A percentile compares a stretch with the other conserved stretches of the same genome.
phyloP scores from a whole-genome alignment of 148 eudicot genomes.

The Nyssa sinensis region DNA sequence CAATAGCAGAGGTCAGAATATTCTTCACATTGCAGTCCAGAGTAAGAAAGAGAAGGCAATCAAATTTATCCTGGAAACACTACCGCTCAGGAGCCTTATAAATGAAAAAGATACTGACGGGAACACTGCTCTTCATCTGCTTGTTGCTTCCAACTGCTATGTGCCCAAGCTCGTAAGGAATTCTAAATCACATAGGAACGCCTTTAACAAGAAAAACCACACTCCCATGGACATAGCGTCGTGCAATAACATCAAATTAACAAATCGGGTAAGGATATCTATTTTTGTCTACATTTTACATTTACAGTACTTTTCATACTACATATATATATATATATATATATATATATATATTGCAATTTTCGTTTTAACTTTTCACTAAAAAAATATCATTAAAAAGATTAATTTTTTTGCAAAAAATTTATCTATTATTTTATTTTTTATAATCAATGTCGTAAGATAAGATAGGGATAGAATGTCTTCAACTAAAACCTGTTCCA shows the following conservation, averaged over 20 bases:
- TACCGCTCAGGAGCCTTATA: not conserved
- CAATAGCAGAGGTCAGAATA: not conserved
- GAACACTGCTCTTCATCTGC: not conserved
- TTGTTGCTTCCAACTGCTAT: not conserved
- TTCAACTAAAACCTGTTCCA: too few relatives aligned
- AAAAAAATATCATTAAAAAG: too few relatives aligned
- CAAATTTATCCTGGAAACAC: not conserved
- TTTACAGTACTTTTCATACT: too few relatives aligned
- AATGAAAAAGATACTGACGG: not conserved
- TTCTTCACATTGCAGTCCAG: not conserved
- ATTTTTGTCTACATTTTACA: too few relatives aligned
- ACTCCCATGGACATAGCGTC: not conserved
- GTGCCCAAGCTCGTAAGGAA: not conserved
- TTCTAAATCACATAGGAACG: not conserved
- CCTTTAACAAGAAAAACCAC: not conserved
- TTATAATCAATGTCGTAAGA: too few relatives aligned
- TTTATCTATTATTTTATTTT: too few relatives aligned
- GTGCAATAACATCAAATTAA: not conserved
- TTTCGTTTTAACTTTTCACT: too few relatives aligned
- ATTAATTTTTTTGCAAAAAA: too few relatives aligned
- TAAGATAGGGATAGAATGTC: too few relatives aligned
- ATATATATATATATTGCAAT: too few relatives aligned
- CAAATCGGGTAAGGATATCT: too few relatives aligned
- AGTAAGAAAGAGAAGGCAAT: not conserved
- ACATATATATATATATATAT: too few relatives aligned